These are phyloP conservation scores for Dactylellina haptotyla DNA, from an alignment of 2,329 filamentous ascomycete genomes.

Conservation along the genomic window DNA sequence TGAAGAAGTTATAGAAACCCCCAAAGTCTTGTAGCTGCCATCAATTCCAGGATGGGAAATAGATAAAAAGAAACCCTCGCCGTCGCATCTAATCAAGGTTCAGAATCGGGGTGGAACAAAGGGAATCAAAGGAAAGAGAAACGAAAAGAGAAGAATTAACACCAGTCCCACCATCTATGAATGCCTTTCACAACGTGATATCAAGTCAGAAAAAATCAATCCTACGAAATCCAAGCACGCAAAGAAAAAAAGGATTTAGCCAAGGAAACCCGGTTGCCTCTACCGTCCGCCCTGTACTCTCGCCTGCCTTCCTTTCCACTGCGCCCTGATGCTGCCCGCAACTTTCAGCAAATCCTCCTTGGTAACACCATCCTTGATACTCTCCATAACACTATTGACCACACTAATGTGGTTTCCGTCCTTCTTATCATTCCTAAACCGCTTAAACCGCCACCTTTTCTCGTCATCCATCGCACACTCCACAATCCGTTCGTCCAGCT, in stretches of 20 bases:
- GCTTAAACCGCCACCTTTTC: slow-evolving; percentile 83
- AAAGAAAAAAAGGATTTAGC: neutral
- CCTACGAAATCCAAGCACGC: neutral
- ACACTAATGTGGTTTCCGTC: slow-evolving; percentile 89
- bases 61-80: slow-evolving; percentile 14
- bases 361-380: slow-evolving; percentile 85
- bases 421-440: slow-evolving; percentile 90
- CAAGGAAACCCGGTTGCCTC: neutral
- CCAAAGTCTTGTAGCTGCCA: neutral
- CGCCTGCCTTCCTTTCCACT: slow-evolving; percentile 71
- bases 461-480: slow-evolving; percentile 85
- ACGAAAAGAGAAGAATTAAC: slow-evolving; percentile 27
- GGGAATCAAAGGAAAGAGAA: slow-evolving; percentile 4
- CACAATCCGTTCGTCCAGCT: slow-evolving; percentile 85
- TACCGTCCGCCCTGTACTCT: slow-evolving; percentile 3
- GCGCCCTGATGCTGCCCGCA: slow-evolving; percentile 76
- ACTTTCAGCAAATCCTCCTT: slow-evolving; percentile 80
- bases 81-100: slow-evolving; percentile 4
- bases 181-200: slow-evolving; percentile 34
- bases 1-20: neutral
- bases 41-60: slow-evolving; percentile 5
- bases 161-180: slow-evolving; percentile 50
- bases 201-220: slow-evolving; percentile 1
- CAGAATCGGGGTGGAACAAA: neutral
- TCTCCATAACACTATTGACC: slow-evolving; percentile 85